Base-by-base conservation (phyloP, 2,329 filamentous ascomycete genomes). In the Oidium heveae region DNA sequence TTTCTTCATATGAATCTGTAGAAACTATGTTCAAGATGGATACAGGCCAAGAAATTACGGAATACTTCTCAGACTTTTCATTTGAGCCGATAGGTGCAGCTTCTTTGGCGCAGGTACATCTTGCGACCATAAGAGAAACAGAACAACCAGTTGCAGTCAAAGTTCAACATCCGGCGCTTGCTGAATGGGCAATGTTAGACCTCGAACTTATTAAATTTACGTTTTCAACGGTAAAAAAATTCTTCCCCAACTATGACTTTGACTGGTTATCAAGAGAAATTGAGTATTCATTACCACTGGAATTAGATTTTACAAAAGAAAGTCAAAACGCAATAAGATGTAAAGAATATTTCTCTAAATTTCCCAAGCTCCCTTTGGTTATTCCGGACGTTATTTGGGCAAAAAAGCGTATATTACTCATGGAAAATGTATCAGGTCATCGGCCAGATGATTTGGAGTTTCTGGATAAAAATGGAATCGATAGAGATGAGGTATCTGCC, bases 181-280 rank as follows among this genome's bases (percentile, higher is more conserved):
- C 87, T 58, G 83, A 93, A 67, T 98, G 87, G 86, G 83, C 86
- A 16, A 84, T 80, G 28, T 72, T 98, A 12, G 91, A 98, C 66
- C 74, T 96, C 59, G 79, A 81, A 2, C 72, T 98, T 57, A 98
- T 91, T 5, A 72, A 77, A 39, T 93, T 91, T 63, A 93, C 88
- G 0, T 98, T 98, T 67, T 79, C 81, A 12, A 91, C 82, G 0
- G 71, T 98, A 57, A 94, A 94, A 68, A 76, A 77, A 56, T 95
- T 89, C 72, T 98, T 98, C 64, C 93, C 93, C 2, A 88, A 96
- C 62, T 98, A 98, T 67, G 91, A 98, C 66, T 74, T 98, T 32
- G 88, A 94, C 64, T 98, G 91, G 91, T 72, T 98, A 10, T 88
- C 86, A 0, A 79, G 81, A 8, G 91, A 98, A 68, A 93, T 98